Base-by-base conservation (phyloP, 2,329 filamentous ascomycete genomes). In the Pyrenochaeta sp. region DNA sequence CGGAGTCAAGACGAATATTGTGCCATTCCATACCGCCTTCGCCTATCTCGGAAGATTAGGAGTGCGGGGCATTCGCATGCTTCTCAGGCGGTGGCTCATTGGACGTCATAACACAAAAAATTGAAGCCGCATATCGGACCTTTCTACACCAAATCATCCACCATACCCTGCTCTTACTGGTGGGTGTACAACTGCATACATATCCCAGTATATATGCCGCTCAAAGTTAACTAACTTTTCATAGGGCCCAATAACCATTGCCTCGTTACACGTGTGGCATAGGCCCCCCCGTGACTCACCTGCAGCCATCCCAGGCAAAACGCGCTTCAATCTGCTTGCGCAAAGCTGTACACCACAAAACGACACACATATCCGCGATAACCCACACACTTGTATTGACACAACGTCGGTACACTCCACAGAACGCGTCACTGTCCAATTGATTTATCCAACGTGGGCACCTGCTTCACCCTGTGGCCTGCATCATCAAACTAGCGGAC, bases 341-440 rank as follows among this genome's bases (percentile, higher is more conserved):
- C 61, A 69, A 69, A 65, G 61, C 55, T 65, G 63, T 65, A 71
- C 71, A 72, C 64, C 49, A 66, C 67, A 53, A 71, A 72, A 74
- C 72, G 62, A 74, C 70, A 73, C 65, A 74, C 68, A 58, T 53
- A 52, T 55, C 61, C 63, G 60, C 65, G 40, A 49, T 52, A 59
- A 59, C 54, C 62, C 66, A 61, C 68, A 55, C 58, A 51, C 36
- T 48, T 50, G 59, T 66, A 61, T 62, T 64, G 55, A 45, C 15
- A 45, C 57, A 59, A 54, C 60, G 61, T 58, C 63, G 55, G 50
- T 62, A 43, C 42, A 43, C 52, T 61, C 63, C 61, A 61, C 55
- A 48, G 56, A 40, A 37, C 54, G 27, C 44, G 15, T 45, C 32
- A 51, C 46, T 48, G 50, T 25, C 72, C 68, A 73, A 74, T 74